Base-by-base conservation (phyloP, 73 alveolate species). In the Paraurostyla sp. region DNA sequence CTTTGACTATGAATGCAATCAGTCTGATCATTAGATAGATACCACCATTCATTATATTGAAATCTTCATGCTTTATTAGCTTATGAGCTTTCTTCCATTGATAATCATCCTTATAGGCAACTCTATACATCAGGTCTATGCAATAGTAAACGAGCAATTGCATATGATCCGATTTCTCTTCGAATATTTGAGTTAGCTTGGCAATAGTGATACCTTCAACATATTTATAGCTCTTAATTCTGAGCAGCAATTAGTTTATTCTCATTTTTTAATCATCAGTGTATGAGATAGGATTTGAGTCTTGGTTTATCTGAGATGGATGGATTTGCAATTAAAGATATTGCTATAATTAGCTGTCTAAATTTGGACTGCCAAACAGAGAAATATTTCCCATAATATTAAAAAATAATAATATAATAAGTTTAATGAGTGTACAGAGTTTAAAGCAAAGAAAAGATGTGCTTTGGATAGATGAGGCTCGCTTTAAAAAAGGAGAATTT, bases 341-440 rank as follows among this genome's bases (percentile, higher is more conserved):
- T 62, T 29, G n/a, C 52, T 25, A 22, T 22, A 22, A 36, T 29
- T 50, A 62, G 51, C 29, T 62, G 15, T 6, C 29, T 62, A 9
- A n/a, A n/a, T n/a, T n/a, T n/a, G n/a, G n/a, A n/a, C n/a, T n/a
- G n/a, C n/a, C n/a, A n/a, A n/a, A n/a, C n/a, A n/a, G 22, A 11
- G 11, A 52, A 52, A 16, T 11, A n/a, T 52, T n/a, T 16, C 22
- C 69, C 9, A 4, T 16, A n/a, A 52, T 52, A 16, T 16, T 16
- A 52, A 13, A 11, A 52, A 4, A 52, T n/a, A 11, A 11, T 16
- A n/a, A 13, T 11, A 6, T 52, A 16, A 52, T 16, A 54, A 54
- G 71, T 15, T 6, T n/a, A 65, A 65, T 65, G 82, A 65, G 82
- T 65, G 82, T 65, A 38, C 60, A 65, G 29, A 38, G 42, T 22